phyloP scores from a whole-genome alignment of 2,329 filamentous ascomycete genomes.

The Trichophyton mentagrophytes region DNA sequence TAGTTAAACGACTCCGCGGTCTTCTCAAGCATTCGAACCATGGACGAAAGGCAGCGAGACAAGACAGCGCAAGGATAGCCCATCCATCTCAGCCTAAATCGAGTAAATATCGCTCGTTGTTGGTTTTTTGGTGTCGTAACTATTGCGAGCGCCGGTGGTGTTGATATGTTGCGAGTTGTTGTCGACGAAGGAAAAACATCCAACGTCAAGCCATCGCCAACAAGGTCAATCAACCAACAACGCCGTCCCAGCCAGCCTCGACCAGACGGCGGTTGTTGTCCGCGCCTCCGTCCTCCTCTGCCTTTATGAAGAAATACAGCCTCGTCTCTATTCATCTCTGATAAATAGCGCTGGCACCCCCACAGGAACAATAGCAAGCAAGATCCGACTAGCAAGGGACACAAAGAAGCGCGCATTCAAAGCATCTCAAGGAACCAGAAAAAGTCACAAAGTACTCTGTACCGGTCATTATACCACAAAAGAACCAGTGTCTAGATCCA shows the following conservation, averaged over 20 bases:
- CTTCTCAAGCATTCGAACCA: not conserved
- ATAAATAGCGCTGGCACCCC: constrained; percentile 4
- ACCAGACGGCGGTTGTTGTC: not conserved
- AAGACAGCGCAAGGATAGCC: not conserved
- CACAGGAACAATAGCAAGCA: constrained; percentile 5
- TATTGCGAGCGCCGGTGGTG: not conserved
- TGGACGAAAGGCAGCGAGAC: not conserved
- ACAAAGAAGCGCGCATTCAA: constrained; percentile 1
- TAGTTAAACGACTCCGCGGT: not conserved
- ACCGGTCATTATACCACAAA: not conserved
- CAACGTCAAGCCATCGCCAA: not conserved
- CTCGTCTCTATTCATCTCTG: not conserved
- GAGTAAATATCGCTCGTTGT: not conserved
- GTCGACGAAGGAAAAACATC: not conserved
- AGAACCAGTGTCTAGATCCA: not conserved
- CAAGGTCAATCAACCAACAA: not conserved
- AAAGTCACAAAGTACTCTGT: not conserved
- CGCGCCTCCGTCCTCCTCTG: not conserved
- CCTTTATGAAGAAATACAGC: not conserved
- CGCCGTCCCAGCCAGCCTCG: not conserved
- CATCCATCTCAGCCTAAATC: not conserved
- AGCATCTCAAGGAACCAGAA: not conserved
- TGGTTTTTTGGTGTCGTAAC: not conserved
- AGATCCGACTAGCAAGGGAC: not conserved
- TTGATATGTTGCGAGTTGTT: not conserved